phyloP scores from a whole-genome alignment of 2,329 filamentous ascomycete genomes.

The Periglandula ipomoeae region DNA sequence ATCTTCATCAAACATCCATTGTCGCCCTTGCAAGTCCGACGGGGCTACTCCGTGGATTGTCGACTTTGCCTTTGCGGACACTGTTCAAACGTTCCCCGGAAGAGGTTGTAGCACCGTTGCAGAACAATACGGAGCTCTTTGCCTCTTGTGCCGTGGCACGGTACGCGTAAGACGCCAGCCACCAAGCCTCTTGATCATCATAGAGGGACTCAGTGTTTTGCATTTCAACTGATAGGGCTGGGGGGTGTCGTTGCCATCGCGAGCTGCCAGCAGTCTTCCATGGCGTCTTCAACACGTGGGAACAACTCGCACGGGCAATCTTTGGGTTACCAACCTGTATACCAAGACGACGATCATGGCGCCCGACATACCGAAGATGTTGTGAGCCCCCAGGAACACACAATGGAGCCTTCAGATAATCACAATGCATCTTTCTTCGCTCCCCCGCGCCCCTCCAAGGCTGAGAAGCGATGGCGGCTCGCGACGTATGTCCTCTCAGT shows the following conservation, averaged over 20 bases:
- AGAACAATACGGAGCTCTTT: too few relatives aligned
- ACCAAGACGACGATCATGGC: constrained; percentile 21
- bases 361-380: neutral
- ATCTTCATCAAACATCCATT: neutral
- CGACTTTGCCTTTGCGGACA: too few relatives aligned
- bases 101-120: too few relatives aligned
- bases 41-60: too few relatives aligned
- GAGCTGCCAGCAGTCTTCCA: neutral
- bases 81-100: too few relatives aligned
- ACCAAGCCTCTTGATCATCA: too few relatives aligned
- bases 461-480: constrained; percentile 20
- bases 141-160: too few relatives aligned
- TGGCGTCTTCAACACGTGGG: constrained; percentile 9
- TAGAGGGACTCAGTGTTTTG: too few relatives aligned
- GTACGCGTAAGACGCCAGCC: too few relatives aligned
- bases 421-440: constrained; percentile 1
- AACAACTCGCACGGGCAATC: constrained; percentile 9
- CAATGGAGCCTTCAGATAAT: neutral
- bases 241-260: too few relatives aligned
- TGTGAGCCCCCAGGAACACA: neutral
- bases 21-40: too few relatives aligned
- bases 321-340: constrained; percentile 23
- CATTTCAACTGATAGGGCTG: too few relatives aligned
- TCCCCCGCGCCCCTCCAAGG: constrained; percentile 9
- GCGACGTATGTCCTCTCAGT: constrained; percentile 23